phyloP scores from a whole-genome alignment of 768 basidiomycete genomes.

The Xanthoconium purpureum region DNA sequence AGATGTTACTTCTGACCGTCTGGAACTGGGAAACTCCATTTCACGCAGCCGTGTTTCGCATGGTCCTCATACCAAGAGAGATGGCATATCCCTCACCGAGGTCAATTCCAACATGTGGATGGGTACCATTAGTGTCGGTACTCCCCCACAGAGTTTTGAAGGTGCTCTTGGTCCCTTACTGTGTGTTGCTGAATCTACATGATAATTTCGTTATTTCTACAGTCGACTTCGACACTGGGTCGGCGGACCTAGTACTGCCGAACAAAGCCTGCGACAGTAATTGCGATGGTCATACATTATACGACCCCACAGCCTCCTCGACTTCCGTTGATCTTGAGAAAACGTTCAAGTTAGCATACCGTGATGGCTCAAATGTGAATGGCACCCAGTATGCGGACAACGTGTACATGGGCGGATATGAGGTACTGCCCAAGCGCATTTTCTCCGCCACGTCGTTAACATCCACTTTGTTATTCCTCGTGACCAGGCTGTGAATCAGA shows the following conservation, averaged over 20 bases:
- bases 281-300: constrained; percentile 34
- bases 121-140: constrained; percentile 46
- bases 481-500: constrained; percentile 37
- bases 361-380: constrained; percentile 36
- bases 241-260: constrained; percentile 48
- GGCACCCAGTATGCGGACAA: constrained; percentile 43
- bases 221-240: constrained; percentile 56
- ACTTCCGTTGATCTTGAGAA: constrained; percentile 28
- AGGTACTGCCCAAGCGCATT: constrained; percentile 24
- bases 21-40: neutral
- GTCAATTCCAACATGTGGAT: constrained; percentile 43
- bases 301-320: constrained; percentile 29
- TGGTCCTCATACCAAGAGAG: constrained; percentile 26
- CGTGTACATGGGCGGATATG: constrained; percentile 39
- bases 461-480: neutral
- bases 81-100: constrained; percentile 34
- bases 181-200: neutral
- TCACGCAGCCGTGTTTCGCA: neutral
- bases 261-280: constrained; percentile 22
- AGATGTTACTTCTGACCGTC: neutral
- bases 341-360: constrained; percentile 35
- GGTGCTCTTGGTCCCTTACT: constrained; percentile 27
- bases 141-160: constrained; percentile 41
- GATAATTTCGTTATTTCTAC: neutral
- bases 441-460: constrained; percentile 5